Evolutionary conservation across 2,329 filamentous ascomycete species (phyloP).

Genomic region (Fusarium sarcochroum): DNA sequence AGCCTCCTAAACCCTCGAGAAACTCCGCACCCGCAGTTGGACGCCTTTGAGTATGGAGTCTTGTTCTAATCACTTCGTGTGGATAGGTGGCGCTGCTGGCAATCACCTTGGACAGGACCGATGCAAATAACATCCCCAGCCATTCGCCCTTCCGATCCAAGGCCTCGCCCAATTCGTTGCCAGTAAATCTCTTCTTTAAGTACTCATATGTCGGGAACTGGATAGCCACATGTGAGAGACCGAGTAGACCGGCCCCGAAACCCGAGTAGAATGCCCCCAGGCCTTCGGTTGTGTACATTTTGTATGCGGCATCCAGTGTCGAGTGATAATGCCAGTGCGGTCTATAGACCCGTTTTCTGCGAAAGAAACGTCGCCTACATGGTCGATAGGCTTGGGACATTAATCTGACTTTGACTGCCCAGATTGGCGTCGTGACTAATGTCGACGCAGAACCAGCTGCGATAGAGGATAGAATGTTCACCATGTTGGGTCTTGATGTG

Average conservation of each 20-base stretch:
- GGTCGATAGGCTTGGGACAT: constrained; percentile 87
- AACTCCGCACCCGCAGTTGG: constrained; percentile 69
- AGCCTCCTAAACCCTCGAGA: constrained; percentile 62
- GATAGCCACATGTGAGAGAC: constrained; percentile 93
- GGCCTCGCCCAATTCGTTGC: constrained; percentile 83
- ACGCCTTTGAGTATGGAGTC: constrained; percentile 91
- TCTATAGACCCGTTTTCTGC: constrained; percentile 37
- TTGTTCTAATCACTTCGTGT: constrained; percentile 93
- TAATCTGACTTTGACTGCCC: constrained; percentile 97
- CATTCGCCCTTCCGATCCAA: constrained; percentile 71
- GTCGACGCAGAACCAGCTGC: constrained; percentile 89
- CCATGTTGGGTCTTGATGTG: constrained; percentile 12
- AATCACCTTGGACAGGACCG: constrained; percentile 91
- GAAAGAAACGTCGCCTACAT: constrained; percentile 30
- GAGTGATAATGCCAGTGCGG: constrained; percentile 87
- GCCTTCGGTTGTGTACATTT: constrained; percentile 94
- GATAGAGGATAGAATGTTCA: constrained; percentile 89
- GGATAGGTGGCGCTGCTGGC: constrained; percentile 96
- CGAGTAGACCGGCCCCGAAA: constrained; percentile 89
- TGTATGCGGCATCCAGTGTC: constrained; percentile 89
- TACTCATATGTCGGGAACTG: constrained; percentile 97
- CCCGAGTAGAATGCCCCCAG: constrained; percentile 94
- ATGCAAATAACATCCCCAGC: constrained; percentile 86
- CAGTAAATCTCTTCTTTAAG: constrained; percentile 90
- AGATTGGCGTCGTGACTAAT: constrained; percentile 96